Evolutionary conservation across 768 basidiomycete species (phyloP).

Genomic region (Coprinopsis strossmayeri): DNA sequence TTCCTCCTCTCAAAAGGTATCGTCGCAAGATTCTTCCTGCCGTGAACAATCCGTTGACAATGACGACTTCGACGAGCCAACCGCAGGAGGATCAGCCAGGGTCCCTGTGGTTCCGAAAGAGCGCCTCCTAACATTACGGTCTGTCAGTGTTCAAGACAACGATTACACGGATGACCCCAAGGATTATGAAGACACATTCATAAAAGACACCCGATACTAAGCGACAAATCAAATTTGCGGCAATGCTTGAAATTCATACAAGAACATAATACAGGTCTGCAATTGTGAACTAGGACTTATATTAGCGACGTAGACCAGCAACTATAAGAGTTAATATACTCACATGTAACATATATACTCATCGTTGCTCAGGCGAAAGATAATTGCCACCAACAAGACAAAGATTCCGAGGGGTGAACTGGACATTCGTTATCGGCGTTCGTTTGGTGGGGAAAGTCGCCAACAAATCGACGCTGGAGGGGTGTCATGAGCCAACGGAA

Average conservation of each 20-base stretch:
- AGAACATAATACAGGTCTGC: too few relatives aligned
- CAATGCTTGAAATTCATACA: too few relatives aligned
- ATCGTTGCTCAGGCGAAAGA: slow-evolving; percentile 47
- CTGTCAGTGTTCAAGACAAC: background rate
- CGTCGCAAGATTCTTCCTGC: background rate
- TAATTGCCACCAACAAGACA: slow-evolving; percentile 83
- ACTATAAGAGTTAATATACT: background rate
- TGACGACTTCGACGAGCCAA: slow-evolving; percentile 9
- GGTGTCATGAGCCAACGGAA: slow-evolving; percentile 7
- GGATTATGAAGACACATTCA: slow-evolving; percentile 1
- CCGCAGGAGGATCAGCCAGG: too few relatives aligned
- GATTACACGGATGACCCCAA: background rate
- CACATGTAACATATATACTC: background rate
- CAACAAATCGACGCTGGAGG: slow-evolving; percentile 69
- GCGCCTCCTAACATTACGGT: too few relatives aligned
- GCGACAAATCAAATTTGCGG: too few relatives aligned
- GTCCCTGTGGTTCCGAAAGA: too few relatives aligned
- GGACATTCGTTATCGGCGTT: slow-evolving; percentile 86
- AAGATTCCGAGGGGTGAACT: slow-evolving; percentile 93
- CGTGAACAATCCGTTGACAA: background rate
- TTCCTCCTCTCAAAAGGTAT: background rate
- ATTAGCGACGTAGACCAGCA: too few relatives aligned
- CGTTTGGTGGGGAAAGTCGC: slow-evolving; percentile 94
- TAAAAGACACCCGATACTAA: too few relatives aligned
- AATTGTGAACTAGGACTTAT: too few relatives aligned